Evolutionary conservation across 768 basidiomycete genomes (phyloP).

Genomic region (Rubroboletus pulcherrimus): DNA sequence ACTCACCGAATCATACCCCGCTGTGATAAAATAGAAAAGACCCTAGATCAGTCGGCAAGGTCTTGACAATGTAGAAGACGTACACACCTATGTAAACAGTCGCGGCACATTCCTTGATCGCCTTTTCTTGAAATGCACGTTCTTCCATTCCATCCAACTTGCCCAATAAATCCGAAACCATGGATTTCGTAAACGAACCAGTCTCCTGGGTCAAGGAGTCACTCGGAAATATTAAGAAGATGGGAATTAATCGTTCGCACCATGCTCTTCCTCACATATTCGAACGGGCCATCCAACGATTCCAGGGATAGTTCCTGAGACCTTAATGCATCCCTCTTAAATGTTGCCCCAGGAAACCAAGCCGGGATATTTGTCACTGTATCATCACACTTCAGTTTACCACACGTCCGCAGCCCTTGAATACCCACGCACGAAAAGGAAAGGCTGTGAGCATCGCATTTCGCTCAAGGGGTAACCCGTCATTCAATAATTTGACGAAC

Average conservation of each 20-base stretch:
- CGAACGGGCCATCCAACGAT: constrained; percentile 26
- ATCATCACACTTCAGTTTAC: constrained; percentile 1
- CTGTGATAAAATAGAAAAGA: constrained; percentile 4
- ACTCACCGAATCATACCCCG: constrained; percentile 28
- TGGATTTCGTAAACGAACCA: constrained; percentile 25
- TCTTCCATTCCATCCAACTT: constrained; percentile 16
- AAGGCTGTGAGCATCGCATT: constrained; percentile 27
- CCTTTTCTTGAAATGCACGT: constrained; percentile 16
- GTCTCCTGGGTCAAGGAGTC: constrained; percentile 14
- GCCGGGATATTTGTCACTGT: constrained; percentile 27
- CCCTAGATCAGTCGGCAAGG: background rate
- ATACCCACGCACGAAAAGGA: constrained; percentile 24
- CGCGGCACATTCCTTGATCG: constrained; percentile 28
- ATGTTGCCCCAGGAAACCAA: constrained; percentile 30
- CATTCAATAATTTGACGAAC: constrained; percentile 19
- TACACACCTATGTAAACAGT: constrained; percentile 30
- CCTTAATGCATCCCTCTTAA: constrained; percentile 26
- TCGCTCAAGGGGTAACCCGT: constrained; percentile 24
- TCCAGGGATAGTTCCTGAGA: constrained; percentile 25
- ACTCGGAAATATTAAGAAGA: background rate
- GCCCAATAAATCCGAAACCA: constrained; percentile 29
- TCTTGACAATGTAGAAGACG: background rate
- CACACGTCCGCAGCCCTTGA: background rate
- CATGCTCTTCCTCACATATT: constrained; percentile 26
- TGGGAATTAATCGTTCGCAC: constrained; percentile 9